Conservation (phyloP, 225 moss, liverwort and hornwort species). For the Neckera pumila region DNA sequence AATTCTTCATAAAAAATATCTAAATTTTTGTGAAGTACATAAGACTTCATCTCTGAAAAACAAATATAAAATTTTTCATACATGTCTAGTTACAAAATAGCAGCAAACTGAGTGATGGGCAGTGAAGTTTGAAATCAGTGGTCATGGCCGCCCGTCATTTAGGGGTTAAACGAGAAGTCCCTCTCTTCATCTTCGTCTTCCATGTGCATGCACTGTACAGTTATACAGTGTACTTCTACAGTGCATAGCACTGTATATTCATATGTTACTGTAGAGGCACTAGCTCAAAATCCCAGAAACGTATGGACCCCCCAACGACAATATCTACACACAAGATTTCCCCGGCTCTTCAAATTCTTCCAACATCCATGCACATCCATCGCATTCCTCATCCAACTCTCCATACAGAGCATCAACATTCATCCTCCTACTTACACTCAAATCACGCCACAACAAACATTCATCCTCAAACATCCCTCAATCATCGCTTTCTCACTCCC, state of each 20-base stretch:
- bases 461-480: not conserved
- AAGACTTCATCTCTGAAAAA: too few relatives aligned
- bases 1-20: too few relatives aligned
- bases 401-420: not conserved
- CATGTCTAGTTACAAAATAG: too few relatives aligned
- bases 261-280: too few relatives aligned
- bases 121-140: too few relatives aligned
- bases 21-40: too few relatives aligned
- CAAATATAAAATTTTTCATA: too few relatives aligned
- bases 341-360: not conserved
- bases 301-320: conserved; percentile 16
- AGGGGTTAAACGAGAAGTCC: too few relatives aligned
- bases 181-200: too few relatives aligned
- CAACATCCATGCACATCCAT: not conserved
- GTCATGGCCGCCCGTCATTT: too few relatives aligned
- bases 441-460: not conserved
- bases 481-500: not conserved
- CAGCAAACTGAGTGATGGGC: too few relatives aligned
- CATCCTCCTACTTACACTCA: not conserved
- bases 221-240: not conserved
- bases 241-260: not conserved
- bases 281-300: not conserved
- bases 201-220: not conserved
- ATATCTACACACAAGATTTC: not conserved
- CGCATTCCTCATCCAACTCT: not conserved